These are phyloP conservation scores for Holtermanniella nyarrowii DNA, from an alignment of 768 basidiomycete genomes.

Conservation along the genomic window DNA sequence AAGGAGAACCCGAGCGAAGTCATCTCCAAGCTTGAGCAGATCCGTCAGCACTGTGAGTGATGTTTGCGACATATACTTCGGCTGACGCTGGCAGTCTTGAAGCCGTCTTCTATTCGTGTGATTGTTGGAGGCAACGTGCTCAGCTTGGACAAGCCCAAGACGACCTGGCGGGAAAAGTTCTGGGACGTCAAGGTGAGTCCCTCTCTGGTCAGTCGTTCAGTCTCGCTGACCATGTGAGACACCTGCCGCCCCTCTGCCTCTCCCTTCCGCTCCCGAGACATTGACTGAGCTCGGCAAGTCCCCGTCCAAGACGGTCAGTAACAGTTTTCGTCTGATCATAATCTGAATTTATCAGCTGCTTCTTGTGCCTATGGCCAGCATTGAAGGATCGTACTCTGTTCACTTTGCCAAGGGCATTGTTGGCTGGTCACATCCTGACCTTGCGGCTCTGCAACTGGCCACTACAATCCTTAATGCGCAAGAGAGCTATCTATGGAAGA, in stretches of 20 bases:
- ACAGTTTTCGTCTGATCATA: constrained; percentile 1
- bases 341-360: constrained; percentile 51
- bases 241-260: constrained; percentile 49
- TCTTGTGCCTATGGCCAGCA: constrained; percentile 79
- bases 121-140: constrained; percentile 83
- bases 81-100: constrained; percentile 51
- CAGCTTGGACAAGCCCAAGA: constrained; percentile 57
- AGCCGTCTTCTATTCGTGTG: constrained; percentile 73
- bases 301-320: constrained; percentile 57
- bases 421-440: constrained; percentile 72
- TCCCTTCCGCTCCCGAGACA: constrained; percentile 57
- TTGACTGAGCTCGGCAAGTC: constrained; percentile 65
- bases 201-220: not conserved
- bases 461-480: constrained; percentile 80
- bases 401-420: constrained; percentile 68
- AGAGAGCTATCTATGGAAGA: constrained; percentile 87
- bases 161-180: constrained; percentile 66
- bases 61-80: not conserved
- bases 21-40: constrained; percentile 61
- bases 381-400: constrained; percentile 79
- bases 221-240: constrained; percentile 4
- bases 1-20: constrained; percentile 63
- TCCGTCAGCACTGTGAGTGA: constrained; percentile 57
- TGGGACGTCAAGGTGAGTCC: constrained; percentile 51
- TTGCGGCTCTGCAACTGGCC: constrained; percentile 74